Percentiles rank a stretch among this genome's conserved stretches.
phyloP scores from a whole-genome alignment of 768 basidiomycete species.

The Tylopilus balloui region DNA sequence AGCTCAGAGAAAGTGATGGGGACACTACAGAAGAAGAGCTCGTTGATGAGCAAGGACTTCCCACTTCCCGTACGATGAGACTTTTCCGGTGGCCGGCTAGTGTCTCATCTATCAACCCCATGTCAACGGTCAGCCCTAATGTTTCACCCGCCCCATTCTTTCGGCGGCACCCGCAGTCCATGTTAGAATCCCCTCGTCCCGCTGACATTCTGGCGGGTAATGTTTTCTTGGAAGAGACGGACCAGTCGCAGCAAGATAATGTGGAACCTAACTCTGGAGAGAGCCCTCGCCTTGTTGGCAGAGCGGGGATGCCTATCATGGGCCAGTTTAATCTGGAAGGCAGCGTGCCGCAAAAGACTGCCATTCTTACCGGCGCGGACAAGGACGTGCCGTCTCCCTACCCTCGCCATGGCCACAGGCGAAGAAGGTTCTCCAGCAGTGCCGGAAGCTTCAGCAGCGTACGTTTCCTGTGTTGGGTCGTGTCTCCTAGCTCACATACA shows the following conservation, averaged over 20 bases:
- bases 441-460: slow-evolving; percentile 36
- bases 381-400: slow-evolving; percentile 34
- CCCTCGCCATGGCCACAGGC: slow-evolving; percentile 22
- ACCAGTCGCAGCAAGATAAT: slow-evolving; percentile 36
- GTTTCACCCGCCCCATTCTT: slow-evolving; percentile 41
- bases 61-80: slow-evolving; percentile 71
- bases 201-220: slow-evolving; percentile 66
- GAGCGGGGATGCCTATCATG: slow-evolving; percentile 33
- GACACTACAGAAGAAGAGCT: slow-evolving; percentile 84
- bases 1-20: slow-evolving; percentile 54
- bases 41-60: slow-evolving; percentile 67
- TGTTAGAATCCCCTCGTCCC: slow-evolving; percentile 47
- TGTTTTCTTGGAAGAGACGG: slow-evolving; percentile 48
- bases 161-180: slow-evolving; percentile 29
- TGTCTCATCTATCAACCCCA: slow-evolving; percentile 65
- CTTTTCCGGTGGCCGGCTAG: slow-evolving; percentile 62
- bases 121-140: slow-evolving; percentile 66
- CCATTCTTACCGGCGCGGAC: slow-evolving; percentile 28
- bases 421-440: slow-evolving; percentile 27
- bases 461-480: slow-evolving; percentile 19
- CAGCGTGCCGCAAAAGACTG: slow-evolving; percentile 16
- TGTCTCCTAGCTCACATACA: slow-evolving; percentile 5
- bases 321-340: slow-evolving; percentile 33
- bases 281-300: slow-evolving; percentile 15
- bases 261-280: slow-evolving; percentile 32